Percentiles rank a stretch among this genome's conserved stretches.
Evolutionary conservation across 305 asterid genomes (phyloP).

Genomic region (Plantago coronopus): DNA sequence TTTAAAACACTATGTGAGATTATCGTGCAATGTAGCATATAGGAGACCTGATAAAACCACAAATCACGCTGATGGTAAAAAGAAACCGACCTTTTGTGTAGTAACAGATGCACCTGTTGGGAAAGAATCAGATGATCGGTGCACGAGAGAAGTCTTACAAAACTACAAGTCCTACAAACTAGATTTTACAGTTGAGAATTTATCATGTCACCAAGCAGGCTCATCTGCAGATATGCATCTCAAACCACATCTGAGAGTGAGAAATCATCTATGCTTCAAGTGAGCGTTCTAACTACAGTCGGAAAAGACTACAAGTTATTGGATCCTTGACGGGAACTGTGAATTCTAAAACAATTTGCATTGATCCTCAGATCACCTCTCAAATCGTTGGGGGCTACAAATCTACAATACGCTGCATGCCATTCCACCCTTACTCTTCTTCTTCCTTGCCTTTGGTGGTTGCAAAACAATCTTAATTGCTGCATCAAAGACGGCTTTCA

Average conservation of each 20-base stretch:
- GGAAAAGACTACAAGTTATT: conserved; percentile 26
- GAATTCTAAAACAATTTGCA: not conserved
- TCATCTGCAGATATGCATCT: conserved; percentile 22
- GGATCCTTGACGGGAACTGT: conserved; percentile 21
- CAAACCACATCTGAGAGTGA: conserved; percentile 26
- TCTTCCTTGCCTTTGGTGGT: conserved; percentile 72
- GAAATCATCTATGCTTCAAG: conserved; percentile 25
- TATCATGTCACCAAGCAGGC: conserved; percentile 21
- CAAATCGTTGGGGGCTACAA: not conserved
- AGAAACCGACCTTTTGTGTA: too few relatives aligned
- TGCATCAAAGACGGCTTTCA: conserved; percentile 78
- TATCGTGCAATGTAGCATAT: too few relatives aligned
- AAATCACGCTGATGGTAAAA: not conserved
- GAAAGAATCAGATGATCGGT: not conserved
- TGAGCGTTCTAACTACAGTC: conserved; percentile 24
- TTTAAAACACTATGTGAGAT: too few relatives aligned
- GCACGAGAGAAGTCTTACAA: conserved; percentile 14
- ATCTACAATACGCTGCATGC: conserved; percentile 53
- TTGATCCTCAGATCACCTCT: conserved; percentile 10
- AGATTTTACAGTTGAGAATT: conserved; percentile 10
- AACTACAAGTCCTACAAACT: conserved; percentile 22
- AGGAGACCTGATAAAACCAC: too few relatives aligned
- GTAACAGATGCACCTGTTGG: not conserved
- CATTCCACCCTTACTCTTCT: conserved; percentile 51
- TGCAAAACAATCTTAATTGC: conserved; percentile 72